Percentiles rank a stretch among this genome's conserved stretches.
phyloP scores from a whole-genome alignment of 495 filamentous ascomycete species.

The Collariella sp. region DNA sequence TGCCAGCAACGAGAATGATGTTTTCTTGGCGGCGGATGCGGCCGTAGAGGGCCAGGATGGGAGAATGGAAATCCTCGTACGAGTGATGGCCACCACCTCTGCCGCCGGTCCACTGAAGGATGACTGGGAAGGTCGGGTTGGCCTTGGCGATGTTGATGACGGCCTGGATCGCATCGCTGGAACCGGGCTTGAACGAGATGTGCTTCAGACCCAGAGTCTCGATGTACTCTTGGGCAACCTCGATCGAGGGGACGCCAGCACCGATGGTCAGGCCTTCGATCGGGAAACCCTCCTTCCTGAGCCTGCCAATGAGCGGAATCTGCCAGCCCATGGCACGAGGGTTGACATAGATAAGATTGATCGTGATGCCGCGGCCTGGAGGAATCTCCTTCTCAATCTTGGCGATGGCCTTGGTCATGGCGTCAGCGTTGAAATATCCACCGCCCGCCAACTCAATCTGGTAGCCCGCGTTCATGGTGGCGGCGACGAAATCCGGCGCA shows the following conservation, averaged over 20 bases:
- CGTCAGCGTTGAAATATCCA: conserved; percentile 90
- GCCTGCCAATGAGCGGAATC: conserved; percentile 77
- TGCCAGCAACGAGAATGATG: conserved; percentile 80
- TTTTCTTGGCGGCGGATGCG: conserved; percentile 75
- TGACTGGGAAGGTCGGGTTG: conserved; percentile 75
- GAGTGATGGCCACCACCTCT: conserved; percentile 92
- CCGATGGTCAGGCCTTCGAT: conserved; percentile 94
- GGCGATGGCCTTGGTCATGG: conserved; percentile 76
- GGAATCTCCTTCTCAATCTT: conserved; percentile 88
- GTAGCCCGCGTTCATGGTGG: conserved; percentile 91
- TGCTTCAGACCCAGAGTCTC: conserved; percentile 90
- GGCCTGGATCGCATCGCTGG: conserved; percentile 76
- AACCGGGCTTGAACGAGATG: conserved; percentile 92
- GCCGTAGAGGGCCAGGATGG: conserved; percentile 84
- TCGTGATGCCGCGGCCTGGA: conserved; percentile 81
- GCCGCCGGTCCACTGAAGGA: conserved; percentile 92
- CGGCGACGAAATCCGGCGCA: conserved; percentile 91
- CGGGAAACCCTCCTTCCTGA: conserved; percentile 81
- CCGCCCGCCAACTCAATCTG: conserved; percentile 83
- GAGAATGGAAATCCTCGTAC: conserved; percentile 90
- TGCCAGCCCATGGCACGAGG: conserved; percentile 97
- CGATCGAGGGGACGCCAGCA: conserved; percentile 87
- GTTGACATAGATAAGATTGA: conserved; percentile 96
- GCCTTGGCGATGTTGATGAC: conserved; percentile 91
- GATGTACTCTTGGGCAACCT: conserved; percentile 91